These are phyloP conservation scores for Tuber borchii DNA, from an alignment of 495 filamentous ascomycete genomes.

Conservation along the genomic window DNA sequence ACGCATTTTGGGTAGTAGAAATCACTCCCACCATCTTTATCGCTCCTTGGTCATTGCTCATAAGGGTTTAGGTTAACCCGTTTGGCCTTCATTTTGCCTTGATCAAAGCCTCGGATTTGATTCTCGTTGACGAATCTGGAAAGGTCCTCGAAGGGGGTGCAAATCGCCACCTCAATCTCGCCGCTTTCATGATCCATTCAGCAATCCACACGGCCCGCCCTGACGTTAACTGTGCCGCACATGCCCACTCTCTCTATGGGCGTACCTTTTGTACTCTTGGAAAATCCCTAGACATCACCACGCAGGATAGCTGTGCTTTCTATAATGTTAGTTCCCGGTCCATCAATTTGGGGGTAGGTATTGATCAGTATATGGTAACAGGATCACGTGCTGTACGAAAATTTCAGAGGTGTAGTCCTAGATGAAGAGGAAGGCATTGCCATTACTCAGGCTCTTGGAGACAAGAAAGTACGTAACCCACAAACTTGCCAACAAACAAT, in stretches of 20 bases:
- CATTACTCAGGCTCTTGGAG: constrained; percentile 59
- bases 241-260: constrained; percentile 66
- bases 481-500: background rate
- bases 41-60: background rate
- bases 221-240: constrained; percentile 65
- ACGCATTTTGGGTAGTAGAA: constrained; percentile 58
- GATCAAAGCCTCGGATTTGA: constrained; percentile 65
- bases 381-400: constrained; percentile 40
- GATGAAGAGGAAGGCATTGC: constrained; percentile 61
- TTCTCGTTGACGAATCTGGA: constrained; percentile 60
- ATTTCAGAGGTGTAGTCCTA: constrained; percentile 67
- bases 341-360: constrained; percentile 37
- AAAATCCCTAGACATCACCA: constrained; percentile 61
- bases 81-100: constrained; percentile 65
- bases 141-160: constrained; percentile 63
- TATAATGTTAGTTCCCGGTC: constrained; percentile 46
- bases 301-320: constrained; percentile 66
- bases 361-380: background rate
- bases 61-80: constrained; percentile 53
- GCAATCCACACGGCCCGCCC: constrained; percentile 64
- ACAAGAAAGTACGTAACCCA: constrained; percentile 49
- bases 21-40: background rate
- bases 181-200: constrained; percentile 59
- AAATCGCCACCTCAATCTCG: constrained; percentile 55
- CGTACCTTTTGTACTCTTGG: constrained; percentile 63